Evolutionary conservation across 352 stramenopile species (phyloP), one percentile per base, ranked within the genome.

Genomic region (Phytophthora melonis): DNA sequence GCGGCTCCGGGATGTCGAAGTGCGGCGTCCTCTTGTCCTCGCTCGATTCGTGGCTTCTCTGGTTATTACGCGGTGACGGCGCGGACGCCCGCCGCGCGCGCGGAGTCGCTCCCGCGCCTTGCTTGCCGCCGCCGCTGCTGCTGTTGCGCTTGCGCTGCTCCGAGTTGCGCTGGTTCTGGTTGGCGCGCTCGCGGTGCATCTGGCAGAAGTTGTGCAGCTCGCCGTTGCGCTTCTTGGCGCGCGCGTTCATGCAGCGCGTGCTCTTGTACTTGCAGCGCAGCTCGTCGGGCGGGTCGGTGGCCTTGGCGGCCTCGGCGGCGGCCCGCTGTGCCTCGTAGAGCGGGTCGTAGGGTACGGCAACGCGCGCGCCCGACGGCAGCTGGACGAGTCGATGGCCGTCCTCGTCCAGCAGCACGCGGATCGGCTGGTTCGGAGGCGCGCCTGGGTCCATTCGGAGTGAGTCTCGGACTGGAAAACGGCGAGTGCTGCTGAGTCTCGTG

Each of bases 91-190:
- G 50, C 58, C 58, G 70, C 47, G 41, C 36, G n/a, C 66, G 61
- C 45, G 50, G 55, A 8, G 13, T 16, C 23, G 23, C 1, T 1
- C 23, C 23, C 23, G 63, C 45, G 39, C 58, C 52, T 11, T 74
- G 69, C 43, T 75, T 79, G 53, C 16, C 62, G 23, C 23, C 23
- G 23, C 23, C 23, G 23, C 23, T 25, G 23, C 23, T 25, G 23
- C 23, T 25, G 53, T 9, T 72, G 11, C 72, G 72, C 63, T 81
- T 83, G 58, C 88, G 88, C 58, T 77, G 79, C 63, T 93, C 86
- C 64, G 86, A 86, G 65, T 88, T 88, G 47, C 84, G 82, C 69
- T 93, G 86, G 64, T 88, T 91, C 58, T 89, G 74, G 78, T 93
- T 93, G 53, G 86, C 86, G 41, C 81, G 81, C 14, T 78, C 72